Percentiles rank a stretch among this genome's conserved stretches.
phyloP scores from a whole-genome alignment of 1,284 basidiomycete genomes.

The Tetrapyrgos nigripes region DNA sequence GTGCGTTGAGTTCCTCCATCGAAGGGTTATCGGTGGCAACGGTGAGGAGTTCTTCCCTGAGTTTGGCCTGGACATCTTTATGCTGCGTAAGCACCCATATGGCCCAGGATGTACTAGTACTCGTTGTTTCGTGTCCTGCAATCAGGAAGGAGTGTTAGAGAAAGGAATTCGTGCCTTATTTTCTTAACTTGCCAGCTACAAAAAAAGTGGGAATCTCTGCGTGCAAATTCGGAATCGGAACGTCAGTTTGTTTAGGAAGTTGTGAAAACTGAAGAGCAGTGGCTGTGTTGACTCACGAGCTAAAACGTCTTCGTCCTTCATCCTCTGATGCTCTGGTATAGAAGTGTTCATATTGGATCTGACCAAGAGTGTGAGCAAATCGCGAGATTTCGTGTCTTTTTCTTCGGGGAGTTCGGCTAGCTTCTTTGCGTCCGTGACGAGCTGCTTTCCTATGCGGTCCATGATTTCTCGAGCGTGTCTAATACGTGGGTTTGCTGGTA shows the following conservation, averaged over 20 bases:
- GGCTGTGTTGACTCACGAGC: slow-evolving; percentile 58
- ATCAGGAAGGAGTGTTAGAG: no score
- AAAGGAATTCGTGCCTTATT: no score
- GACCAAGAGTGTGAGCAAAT: slow-evolving; percentile 62
- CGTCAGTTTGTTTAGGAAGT: background rate
- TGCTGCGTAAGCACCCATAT: slow-evolving; percentile 66
- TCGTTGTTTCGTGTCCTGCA: slow-evolving; percentile 81
- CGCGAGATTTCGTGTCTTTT: slow-evolving; percentile 39
- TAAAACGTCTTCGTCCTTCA: slow-evolving; percentile 79
- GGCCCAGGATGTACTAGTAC: slow-evolving; percentile 54
- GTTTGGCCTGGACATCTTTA: slow-evolving; percentile 63
- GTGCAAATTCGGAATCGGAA: background rate
- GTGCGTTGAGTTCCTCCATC: slow-evolving; percentile 65
- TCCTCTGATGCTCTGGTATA: slow-evolving; percentile 59
- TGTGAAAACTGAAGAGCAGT: slow-evolving; percentile 6
- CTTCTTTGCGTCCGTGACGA: slow-evolving; percentile 52
- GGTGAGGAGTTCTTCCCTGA: slow-evolving; percentile 69
- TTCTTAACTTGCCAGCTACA: no score
- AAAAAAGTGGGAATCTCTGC: slow-evolving; percentile 67
- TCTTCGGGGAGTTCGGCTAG: slow-evolving; percentile 31
- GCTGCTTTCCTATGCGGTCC: slow-evolving; percentile 46
- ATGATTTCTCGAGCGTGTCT: slow-evolving; percentile 18
- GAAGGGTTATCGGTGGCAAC: slow-evolving; percentile 57
- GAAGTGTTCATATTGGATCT: slow-evolving; percentile 69
- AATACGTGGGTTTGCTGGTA: background rate